Conservation (phyloP, 495 filamentous ascomycete genomes). For the Neurospora sp. region DNA sequence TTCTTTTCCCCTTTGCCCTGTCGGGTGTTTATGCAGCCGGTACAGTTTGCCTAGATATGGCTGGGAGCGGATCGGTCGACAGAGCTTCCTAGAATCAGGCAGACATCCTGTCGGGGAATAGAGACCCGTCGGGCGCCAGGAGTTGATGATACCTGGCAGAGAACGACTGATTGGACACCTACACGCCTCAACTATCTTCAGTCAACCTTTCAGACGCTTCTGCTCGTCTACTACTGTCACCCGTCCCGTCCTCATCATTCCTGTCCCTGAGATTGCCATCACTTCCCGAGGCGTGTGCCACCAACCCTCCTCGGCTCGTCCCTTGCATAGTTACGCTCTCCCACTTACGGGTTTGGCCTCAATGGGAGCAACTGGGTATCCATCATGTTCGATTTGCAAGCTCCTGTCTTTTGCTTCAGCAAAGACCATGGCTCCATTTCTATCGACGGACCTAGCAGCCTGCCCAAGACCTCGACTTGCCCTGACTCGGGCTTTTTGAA, state of each 20-base stretch:
- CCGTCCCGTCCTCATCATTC: not conserved
- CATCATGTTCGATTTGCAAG: not conserved
- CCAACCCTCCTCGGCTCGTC: not conserved
- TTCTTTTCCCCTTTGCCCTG: not conserved
- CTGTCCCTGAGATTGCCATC: not conserved
- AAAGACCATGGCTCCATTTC: not conserved
- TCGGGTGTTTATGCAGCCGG: not conserved
- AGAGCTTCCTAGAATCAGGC: not conserved
- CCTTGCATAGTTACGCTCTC: not conserved
- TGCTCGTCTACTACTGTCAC: not conserved
- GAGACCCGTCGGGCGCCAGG: not conserved
- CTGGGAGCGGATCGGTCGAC: not conserved
- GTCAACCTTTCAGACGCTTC: not conserved
- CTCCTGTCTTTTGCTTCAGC: not conserved
- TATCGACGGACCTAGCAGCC: not conserved
- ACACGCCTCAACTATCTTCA: not conserved
- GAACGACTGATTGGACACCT: not conserved
- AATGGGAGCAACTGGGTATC: not conserved
- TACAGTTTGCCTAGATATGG: not conserved
- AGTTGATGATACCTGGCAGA: not conserved
- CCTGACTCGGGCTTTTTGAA: not conserved
- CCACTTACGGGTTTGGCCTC: not conserved
- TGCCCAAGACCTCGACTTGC: not conserved
- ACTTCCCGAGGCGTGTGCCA: not conserved
- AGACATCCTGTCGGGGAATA: not conserved